phyloP scores from a whole-genome alignment of 768 basidiomycete genomes.

The Amanita pallidorosea region DNA sequence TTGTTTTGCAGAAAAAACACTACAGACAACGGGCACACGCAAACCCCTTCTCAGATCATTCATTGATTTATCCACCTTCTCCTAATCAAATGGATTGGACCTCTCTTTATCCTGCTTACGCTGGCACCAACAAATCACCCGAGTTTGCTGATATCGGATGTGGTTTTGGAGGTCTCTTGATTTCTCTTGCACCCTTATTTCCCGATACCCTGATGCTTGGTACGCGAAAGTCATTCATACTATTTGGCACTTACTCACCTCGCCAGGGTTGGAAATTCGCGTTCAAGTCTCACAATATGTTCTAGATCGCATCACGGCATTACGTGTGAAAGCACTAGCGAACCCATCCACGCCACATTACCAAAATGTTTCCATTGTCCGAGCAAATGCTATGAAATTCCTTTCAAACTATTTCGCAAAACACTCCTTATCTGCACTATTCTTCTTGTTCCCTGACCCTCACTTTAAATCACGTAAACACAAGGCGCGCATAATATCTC shows the following conservation, averaged over 20 bases:
- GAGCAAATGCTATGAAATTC: conserved; percentile 98
- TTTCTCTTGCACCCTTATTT: conserved; percentile 80
- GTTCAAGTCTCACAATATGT: conserved; percentile 96
- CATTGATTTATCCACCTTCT: conserved; percentile 74
- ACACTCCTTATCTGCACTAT: conserved; percentile 83
- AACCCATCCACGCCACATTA: conserved; percentile 32
- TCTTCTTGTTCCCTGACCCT: conserved; percentile 98
- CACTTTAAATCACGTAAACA: conserved; percentile 98
- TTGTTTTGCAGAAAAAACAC: conserved; percentile 55
- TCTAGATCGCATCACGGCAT: conserved; percentile 84
- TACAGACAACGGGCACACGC: conserved; percentile 80
- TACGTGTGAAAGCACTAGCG: conserved; percentile 50
- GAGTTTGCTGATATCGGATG: conserved; percentile 98
- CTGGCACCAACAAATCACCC: conserved; percentile 48
- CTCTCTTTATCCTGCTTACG: conserved; percentile 69
- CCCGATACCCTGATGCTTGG: conserved; percentile 93
- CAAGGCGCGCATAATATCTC: conserved; percentile 97
- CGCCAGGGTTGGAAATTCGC: conserved; percentile 89
- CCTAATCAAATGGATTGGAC: conserved; percentile 76
- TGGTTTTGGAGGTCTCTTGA: conserved; percentile 91
- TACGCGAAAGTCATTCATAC: conserved; percentile 24
- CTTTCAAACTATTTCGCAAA: conserved; percentile 92
- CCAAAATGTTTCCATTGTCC: conserved; percentile 86
- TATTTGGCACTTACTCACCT: neutral
- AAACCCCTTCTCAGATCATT: conserved; percentile 82